Base-by-base conservation (phyloP, 108 stramenopile genomes). In the Cyclotella sp. region DNA sequence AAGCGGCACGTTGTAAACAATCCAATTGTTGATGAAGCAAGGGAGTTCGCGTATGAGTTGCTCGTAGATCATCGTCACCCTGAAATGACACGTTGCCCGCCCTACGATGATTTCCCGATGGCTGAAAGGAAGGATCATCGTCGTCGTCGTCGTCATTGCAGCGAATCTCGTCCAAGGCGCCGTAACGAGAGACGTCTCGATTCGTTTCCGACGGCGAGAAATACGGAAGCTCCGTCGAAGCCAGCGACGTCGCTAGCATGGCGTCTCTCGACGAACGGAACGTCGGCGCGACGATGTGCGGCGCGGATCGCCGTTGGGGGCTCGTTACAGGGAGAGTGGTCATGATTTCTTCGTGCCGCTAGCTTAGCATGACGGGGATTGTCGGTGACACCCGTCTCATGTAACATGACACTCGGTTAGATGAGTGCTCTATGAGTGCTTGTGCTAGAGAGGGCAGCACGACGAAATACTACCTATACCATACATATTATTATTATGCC, bases 11-110 rank as follows among this genome's bases (percentile, higher is more conserved):
- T 52, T 62, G 55, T 24, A 70, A 44, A 29, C 0, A 11, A 13
- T 26, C 30, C 68, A 44, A 70, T 61, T 70, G 43, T 52, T 55
- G 21, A 29, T 62, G 21, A 9, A 77, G 14, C 44, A 70, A 52
- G 18, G 76, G 76, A 28, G 14, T 24, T 19, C 75, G 24, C 8
- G 11, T 24, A 16, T 19, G 24, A 57, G 12, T 57, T 57, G 2
- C 55, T 57, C 55, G n/a, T 21, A 57, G 8, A 7, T 6, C 3
- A 24, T 49, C 8, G 47, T n/a, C n/a, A 16, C 9, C 47, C 1
- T 9, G 3, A 49, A 49, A n/a, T n/a, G 47, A 49, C 2, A n/a
- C 9, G n/a, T 49, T 1, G 18, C 9, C n/a, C 3, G n/a, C 47
- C 3, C 18, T n/a, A 9, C n/a, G 47, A 49, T 49, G 47, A 49